Percentiles rank a stretch among this genome's conserved stretches.
phyloP scores from a whole-genome alignment of 495 filamentous ascomycete genomes.

The Polyplosphaeria fusca region DNA sequence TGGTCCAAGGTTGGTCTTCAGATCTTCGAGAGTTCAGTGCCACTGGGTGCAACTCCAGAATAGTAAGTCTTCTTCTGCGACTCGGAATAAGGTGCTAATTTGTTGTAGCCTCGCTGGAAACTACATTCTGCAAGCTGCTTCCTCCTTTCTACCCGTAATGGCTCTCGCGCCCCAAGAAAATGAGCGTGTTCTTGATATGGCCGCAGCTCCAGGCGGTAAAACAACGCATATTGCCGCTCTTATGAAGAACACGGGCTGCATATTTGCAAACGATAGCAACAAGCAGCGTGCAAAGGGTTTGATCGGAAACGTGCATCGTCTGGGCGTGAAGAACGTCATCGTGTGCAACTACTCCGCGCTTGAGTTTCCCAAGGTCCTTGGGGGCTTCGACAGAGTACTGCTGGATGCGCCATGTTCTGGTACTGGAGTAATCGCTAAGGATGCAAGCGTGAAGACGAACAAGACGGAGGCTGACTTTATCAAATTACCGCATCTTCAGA shows the following conservation, averaged over 20 bases:
- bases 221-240: conserved; percentile 93
- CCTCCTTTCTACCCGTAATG: conserved; percentile 97
- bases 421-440: conserved; percentile 91
- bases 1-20: conserved; percentile 98
- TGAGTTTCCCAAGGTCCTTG: conserved; percentile 89
- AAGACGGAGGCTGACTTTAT: conserved; percentile 94
- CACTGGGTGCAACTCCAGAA: conserved; percentile 93
- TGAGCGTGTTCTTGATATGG: conserved; percentile 91
- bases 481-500: conserved; percentile 85
- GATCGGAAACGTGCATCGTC: conserved; percentile 95
- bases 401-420: conserved; percentile 81
- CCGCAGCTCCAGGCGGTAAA: conserved; percentile 95
- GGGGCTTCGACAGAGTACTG: conserved; percentile 83
- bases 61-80: too few relatives aligned
- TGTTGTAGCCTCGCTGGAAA: conserved; percentile 90
- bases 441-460: conserved; percentile 92
- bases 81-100: too few relatives aligned
- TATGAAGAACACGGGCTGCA: conserved; percentile 96
- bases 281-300: conserved; percentile 91
- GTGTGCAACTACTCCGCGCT: conserved; percentile 92
- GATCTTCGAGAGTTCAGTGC: conserved; percentile 89
- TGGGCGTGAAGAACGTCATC: conserved; percentile 88
- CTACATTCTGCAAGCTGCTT: conserved; percentile 96
- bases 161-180: conserved; percentile 90
- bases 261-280: conserved; percentile 96